Evolutionary conservation across 768 basidiomycete genomes (phyloP).

Genomic region (Russula dissimulans): DNA sequence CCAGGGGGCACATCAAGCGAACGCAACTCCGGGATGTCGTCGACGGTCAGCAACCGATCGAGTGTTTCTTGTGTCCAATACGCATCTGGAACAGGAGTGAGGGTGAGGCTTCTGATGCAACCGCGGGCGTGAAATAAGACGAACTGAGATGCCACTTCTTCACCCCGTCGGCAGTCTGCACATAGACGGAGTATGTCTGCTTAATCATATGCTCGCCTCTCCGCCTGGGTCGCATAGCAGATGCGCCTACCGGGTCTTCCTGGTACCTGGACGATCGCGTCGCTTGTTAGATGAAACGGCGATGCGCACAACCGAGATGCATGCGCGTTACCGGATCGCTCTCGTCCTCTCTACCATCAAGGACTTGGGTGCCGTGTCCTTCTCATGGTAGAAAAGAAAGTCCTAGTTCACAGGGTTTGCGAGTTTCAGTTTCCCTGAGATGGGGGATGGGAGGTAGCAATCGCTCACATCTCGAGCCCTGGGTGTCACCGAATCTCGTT

Average conservation of each 20-base stretch:
- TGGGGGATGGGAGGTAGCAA: background rate
- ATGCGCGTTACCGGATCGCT: conserved; percentile 20
- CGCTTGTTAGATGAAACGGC: background rate
- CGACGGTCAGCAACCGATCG: conserved; percentile 47
- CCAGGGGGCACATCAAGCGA: conserved; percentile 47
- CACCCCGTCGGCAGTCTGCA: conserved; percentile 24
- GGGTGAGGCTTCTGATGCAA: background rate
- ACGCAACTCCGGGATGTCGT: conserved; percentile 48
- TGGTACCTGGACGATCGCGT: conserved; percentile 18
- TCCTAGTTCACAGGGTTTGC: conserved; percentile 22
- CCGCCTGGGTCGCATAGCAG: conserved; percentile 16
- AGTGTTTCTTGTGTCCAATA: conserved; percentile 64
- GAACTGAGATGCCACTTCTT: conserved; percentile 34
- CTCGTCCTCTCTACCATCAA: conserved; percentile 22
- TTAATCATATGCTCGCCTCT: conserved; percentile 26
- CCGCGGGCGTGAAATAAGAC: conserved; percentile 6
- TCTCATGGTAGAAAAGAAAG: conserved; percentile 35
- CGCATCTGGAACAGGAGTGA: conserved; percentile 41
- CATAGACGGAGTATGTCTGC: conserved; percentile 33
- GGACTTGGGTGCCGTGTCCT: conserved; percentile 25
- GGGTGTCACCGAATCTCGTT: background rate
- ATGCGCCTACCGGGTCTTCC: conserved; percentile 19
- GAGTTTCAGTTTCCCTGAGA: background rate
- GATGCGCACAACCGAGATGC: background rate
- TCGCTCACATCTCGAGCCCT: conserved; percentile 16